Evolutionary conservation across 495 filamentous ascomycete species (phyloP), one percentile per base, ranked within the genome.

Genomic region (Penicillium arizonense): DNA sequence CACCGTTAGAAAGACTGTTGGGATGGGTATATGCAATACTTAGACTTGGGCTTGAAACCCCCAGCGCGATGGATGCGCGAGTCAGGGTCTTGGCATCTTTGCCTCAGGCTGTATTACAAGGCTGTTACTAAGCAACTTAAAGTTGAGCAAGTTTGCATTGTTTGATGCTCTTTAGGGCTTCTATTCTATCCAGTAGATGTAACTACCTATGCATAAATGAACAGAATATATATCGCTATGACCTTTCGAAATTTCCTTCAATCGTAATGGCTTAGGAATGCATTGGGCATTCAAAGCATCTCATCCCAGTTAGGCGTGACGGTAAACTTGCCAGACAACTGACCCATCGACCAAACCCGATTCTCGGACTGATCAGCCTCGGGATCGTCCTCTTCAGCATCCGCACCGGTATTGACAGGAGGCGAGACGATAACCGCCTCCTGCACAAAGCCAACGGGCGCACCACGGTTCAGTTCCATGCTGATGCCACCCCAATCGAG

Each of bases 401-500:
- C 44, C 28, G 58, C 37, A 33, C 39, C 39, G 5, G 46, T 42
- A 13, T 62, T 64, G 38, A 61, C 62, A 20, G 69, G 61, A 20
- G 64, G 62, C 21, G 67, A 66, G 33, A 75, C 67, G 35, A 78
- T 72, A 45, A 78, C 51, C 2, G 74, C 74, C 50, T 78, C 75
- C 59, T 78, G 75, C 13, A 72, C 62, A 53, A 77, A 78, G 26
- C 71, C 68, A 37, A 75, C 75, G 0, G 64, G 59, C 10, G 75
- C 67, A 6, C 69, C 75, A 20, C 70, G 68, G 51, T 75, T 72
- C 28, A 77, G 53, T 44, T 77, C 73, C 49, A 77, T 73, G 56
- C 64, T 75, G 47, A 76, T 73, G 18, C 76, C 74, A 34, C 77
- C 77, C 77, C 78, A 82, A 36, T 76, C 69, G 55, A 78, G 64